Conservation (phyloP, 495 filamentous ascomycete genomes). For the Aspergillus coremiiformis region DNA sequence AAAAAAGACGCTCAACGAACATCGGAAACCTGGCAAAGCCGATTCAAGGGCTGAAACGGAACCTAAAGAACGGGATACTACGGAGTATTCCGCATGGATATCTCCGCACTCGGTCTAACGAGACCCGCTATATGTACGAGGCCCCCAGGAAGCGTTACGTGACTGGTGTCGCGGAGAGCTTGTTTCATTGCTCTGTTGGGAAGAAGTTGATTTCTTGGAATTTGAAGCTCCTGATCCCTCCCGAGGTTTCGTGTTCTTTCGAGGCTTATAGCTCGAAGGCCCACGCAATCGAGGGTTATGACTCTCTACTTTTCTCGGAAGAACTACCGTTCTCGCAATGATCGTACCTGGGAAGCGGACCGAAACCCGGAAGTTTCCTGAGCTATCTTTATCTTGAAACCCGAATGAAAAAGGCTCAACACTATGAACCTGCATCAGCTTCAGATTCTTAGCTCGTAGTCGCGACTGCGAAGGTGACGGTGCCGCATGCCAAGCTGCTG, state of each 20-base stretch:
- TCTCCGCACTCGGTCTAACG: constrained; percentile 9
- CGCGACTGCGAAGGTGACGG: constrained; percentile 25
- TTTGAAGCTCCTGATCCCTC: constrained; percentile 19
- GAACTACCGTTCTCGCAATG: constrained; percentile 21
- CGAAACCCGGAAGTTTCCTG: constrained; percentile 26
- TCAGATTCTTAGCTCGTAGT: constrained; percentile 29
- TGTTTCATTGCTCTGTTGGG: constrained; percentile 21
- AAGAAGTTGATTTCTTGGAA: constrained; percentile 23
- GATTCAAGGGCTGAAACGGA: constrained; percentile 6
- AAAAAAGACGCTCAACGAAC: constrained; percentile 20
- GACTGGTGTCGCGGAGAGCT: constrained; percentile 27
- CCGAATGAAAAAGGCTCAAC: constrained; percentile 30
- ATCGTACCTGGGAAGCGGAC: constrained; percentile 33
- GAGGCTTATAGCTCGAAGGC: constrained; percentile 26
- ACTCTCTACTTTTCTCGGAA: constrained; percentile 26
- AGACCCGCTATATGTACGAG: constrained; percentile 17
- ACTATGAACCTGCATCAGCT: constrained; percentile 35
- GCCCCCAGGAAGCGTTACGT: constrained; percentile 28
- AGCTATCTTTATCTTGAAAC: constrained; percentile 28
- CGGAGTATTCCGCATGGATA: constrained; percentile 4
- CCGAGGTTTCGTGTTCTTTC: constrained; percentile 30
- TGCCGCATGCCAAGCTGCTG: constrained; percentile 44
- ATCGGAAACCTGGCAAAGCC: constrained; percentile 14
- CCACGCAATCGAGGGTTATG: constrained; percentile 23
- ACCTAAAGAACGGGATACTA: constrained; percentile 1